Conservation (phyloP, 306 rosid species). For the Rosa lucieae region DNA sequence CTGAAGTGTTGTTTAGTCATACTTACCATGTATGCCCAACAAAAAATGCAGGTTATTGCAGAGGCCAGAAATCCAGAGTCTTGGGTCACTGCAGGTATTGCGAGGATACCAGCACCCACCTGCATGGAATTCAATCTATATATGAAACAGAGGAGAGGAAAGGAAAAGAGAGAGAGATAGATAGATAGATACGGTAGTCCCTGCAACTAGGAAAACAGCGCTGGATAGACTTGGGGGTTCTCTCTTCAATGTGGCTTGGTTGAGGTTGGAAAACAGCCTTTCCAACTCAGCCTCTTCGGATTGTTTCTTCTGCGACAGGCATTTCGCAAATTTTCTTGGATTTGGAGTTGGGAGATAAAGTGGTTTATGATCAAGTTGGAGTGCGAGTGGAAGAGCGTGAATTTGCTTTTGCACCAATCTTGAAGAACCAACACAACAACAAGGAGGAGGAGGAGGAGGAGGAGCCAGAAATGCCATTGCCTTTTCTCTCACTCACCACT, state of each 20-base stretch:
- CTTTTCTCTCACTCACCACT: background rate
- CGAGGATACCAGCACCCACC: constrained; percentile 87
- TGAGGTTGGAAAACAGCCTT: constrained; percentile 69
- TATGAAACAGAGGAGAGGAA: background rate
- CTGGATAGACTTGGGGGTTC: constrained; percentile 82
- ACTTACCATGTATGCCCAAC: constrained; percentile 74
- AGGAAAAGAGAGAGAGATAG: background rate
- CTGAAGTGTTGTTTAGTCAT: too few species aligned
- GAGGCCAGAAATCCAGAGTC: constrained; percentile 80
- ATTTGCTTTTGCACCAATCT: background rate
- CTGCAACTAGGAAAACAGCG: constrained; percentile 65
- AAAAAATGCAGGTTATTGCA: constrained; percentile 53
- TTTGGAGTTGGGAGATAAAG: constrained; percentile 3
- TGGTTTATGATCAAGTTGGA: too few species aligned
- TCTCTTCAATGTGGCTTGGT: constrained; percentile 66
- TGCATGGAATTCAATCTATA: constrained; percentile 8
- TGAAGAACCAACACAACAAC: background rate
- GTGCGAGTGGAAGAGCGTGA: too few species aligned
- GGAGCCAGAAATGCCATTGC: background rate
- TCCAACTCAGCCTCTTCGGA: constrained; percentile 39
- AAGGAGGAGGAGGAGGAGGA: background rate
- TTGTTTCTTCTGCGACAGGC: constrained; percentile 39
- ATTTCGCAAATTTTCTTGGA: constrained; percentile 28
- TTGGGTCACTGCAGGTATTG: constrained; percentile 81
- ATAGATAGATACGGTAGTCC: constrained; percentile 50